These are phyloP conservation scores for Castanea sativa DNA, from an alignment of 306 rosid genomes.

Conservation along the genomic window DNA sequence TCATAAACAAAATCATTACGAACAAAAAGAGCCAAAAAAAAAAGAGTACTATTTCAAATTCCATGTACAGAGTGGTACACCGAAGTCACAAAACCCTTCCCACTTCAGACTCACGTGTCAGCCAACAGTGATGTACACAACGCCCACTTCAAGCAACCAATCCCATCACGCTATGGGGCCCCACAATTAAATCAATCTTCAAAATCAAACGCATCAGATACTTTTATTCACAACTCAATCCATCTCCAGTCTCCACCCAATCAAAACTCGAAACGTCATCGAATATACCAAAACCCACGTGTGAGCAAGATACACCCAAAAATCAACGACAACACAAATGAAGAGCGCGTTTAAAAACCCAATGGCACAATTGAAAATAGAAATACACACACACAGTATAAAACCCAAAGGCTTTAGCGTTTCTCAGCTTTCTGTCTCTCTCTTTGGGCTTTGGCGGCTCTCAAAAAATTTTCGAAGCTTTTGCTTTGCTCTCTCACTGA, in stretches of 20 bases:
- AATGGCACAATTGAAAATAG: too few species aligned
- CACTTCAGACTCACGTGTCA: background rate
- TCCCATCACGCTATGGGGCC: background rate
- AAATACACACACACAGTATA: constrained; percentile 14
- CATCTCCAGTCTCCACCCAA: background rate
- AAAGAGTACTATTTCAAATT: too few species aligned
- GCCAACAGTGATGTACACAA: background rate
- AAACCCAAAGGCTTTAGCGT: constrained; percentile 3
- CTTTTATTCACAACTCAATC: background rate
- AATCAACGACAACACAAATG: background rate
- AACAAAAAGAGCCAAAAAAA: too few species aligned
- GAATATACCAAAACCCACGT: background rate
- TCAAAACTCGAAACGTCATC: background rate
- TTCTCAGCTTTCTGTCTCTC: constrained; percentile 1
- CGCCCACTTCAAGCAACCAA: background rate
- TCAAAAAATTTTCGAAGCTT: constrained; percentile 18
- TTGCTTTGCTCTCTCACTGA: constrained; percentile 17
- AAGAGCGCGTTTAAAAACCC: background rate
- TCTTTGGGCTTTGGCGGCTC: constrained; percentile 62
- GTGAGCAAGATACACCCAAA: background rate
- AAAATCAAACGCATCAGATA: background rate
- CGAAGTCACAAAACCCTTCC: background rate
- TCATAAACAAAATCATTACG: too few species aligned
- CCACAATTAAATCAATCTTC: background rate
- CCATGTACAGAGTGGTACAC: background rate